Conservation (phyloP, 1,284 basidiomycete species). For the Puccinia polysora region DNA sequence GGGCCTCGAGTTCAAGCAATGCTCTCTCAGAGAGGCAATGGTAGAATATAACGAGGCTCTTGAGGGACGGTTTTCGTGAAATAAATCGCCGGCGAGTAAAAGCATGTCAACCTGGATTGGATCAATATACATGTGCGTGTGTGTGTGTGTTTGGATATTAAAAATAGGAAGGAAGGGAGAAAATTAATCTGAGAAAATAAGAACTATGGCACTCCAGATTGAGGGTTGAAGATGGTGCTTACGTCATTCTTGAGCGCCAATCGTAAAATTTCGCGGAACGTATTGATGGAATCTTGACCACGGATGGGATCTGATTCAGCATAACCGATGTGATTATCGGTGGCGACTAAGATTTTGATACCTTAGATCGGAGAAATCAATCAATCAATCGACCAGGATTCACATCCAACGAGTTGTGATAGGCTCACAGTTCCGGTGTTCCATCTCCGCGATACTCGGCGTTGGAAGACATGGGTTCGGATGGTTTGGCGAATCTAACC, state of each 20-base stretch:
- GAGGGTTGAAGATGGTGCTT: slow-evolving; percentile 51
- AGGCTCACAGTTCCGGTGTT: not conserved
- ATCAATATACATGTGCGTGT: not conserved
- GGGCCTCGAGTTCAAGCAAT: slow-evolving; percentile 80
- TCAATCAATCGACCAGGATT: not conserved
- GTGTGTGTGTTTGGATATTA: no score
- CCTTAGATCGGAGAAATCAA: slow-evolving; percentile 3
- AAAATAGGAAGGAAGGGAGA: no score
- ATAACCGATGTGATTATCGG: slow-evolving; percentile 94
- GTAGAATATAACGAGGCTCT: slow-evolving; percentile 81
- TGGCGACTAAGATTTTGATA: slow-evolving; percentile 69
- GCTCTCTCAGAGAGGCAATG: slow-evolving; percentile 82
- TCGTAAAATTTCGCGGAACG: slow-evolving; percentile 88
- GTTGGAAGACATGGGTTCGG: slow-evolving; percentile 2
- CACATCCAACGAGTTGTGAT: not conserved
- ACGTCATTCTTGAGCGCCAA: slow-evolving; percentile 82
- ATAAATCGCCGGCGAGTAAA: slow-evolving; percentile 88
- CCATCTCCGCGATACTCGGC: slow-evolving; percentile 1
- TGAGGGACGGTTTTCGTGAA: slow-evolving; percentile 95
- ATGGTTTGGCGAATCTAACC: not conserved
- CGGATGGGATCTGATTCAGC: slow-evolving; percentile 89
- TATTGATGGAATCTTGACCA: slow-evolving; percentile 90
- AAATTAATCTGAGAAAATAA: no score
- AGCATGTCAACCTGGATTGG: slow-evolving; percentile 77
- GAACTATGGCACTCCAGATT: not conserved